phyloP scores from a whole-genome alignment of 352 stramenopile species.

The Globisporangium uncinulatum region DNA sequence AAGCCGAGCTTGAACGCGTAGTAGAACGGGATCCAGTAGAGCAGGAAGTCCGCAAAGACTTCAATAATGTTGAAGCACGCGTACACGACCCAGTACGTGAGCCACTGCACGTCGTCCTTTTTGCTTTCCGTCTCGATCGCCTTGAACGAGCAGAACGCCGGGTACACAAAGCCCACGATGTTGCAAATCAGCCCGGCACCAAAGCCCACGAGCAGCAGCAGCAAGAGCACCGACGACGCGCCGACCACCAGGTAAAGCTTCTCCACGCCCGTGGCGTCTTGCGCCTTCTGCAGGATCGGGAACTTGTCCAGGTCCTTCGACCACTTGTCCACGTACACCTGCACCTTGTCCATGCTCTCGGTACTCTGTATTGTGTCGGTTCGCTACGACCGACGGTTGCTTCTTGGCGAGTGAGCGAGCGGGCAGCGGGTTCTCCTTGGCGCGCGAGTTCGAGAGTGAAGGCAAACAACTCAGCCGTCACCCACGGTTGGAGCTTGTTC shows the following conservation, averaged over 20 bases:
- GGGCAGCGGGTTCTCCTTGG: neutral
- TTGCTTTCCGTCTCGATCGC: slow-evolving; percentile 72
- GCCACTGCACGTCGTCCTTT: slow-evolving; percentile 86
- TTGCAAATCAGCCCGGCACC: slow-evolving; percentile 84
- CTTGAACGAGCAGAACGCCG: slow-evolving; percentile 82
- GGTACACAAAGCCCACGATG: slow-evolving; percentile 79
- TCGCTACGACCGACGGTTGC: neutral
- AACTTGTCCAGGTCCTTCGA: slow-evolving; percentile 84
- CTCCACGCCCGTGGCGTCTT: slow-evolving; percentile 80
- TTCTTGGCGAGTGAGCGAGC: neutral
- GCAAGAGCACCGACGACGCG: slow-evolving; percentile 50
- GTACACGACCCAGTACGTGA: slow-evolving; percentile 99
- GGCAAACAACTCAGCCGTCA: neutral
- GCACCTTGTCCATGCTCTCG: slow-evolving; percentile 68
- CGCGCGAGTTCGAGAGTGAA: slow-evolving; percentile 4
- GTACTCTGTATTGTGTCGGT: neutral
- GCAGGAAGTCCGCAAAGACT: slow-evolving; percentile 93
- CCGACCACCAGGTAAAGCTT: slow-evolving; percentile 85
- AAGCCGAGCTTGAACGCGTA: slow-evolving; percentile 98
- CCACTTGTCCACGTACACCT: slow-evolving; percentile 84
- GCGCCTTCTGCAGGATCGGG: slow-evolving; percentile 64
- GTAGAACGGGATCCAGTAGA: slow-evolving; percentile 99
- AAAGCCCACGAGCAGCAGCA: slow-evolving; percentile 82
- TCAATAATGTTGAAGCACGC: slow-evolving; percentile 96
- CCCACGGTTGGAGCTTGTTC: neutral